Evolutionary conservation across 352 stramenopile genomes (phyloP).

Genomic region (Peronosclerospora sorghi): DNA sequence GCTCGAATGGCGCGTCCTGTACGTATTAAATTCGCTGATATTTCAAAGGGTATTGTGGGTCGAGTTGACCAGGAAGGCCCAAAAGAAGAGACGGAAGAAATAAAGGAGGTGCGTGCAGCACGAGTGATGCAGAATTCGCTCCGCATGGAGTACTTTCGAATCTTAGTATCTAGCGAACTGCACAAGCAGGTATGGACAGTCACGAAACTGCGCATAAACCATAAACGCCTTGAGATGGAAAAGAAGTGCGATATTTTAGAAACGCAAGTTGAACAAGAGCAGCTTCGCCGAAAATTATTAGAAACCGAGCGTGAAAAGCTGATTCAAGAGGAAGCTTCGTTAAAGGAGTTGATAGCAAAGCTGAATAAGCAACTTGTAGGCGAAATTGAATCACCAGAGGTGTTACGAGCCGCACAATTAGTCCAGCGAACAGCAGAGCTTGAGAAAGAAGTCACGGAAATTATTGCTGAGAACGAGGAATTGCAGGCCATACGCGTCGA

Average conservation of each 20-base stretch:
- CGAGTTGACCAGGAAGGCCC: slow-evolving; percentile 49
- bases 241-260: slow-evolving; percentile 50
- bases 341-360: slow-evolving; percentile 51
- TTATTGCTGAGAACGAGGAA: slow-evolving; percentile 62
- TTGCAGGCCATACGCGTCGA: slow-evolving; percentile 33
- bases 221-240: slow-evolving; percentile 35
- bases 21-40: slow-evolving; percentile 77
- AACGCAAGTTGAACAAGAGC: slow-evolving; percentile 32
- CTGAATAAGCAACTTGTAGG: slow-evolving; percentile 45
- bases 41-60: slow-evolving; percentile 75
- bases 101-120: slow-evolving; percentile 48
- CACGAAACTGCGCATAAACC: slow-evolving; percentile 36
- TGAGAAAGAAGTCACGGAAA: slow-evolving; percentile 60
- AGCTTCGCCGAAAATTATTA: slow-evolving; percentile 30
- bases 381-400: slow-evolving; percentile 52
- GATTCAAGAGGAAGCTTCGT: slow-evolving; percentile 35
- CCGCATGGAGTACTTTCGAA: slow-evolving; percentile 64
- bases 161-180: slow-evolving; percentile 63
- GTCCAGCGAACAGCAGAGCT: slow-evolving; percentile 37
- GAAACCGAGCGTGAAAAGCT: slow-evolving; percentile 52
- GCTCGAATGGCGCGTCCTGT: slow-evolving; percentile 53
- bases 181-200: slow-evolving; percentile 68
- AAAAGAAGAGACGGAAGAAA: slow-evolving; percentile 59
- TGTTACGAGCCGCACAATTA: slow-evolving; percentile 44
- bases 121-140: slow-evolving; percentile 50